Conservation (phyloP, 2,329 filamentous ascomycete species). For the Stagonosporopsis cucurbitacearum region DNA sequence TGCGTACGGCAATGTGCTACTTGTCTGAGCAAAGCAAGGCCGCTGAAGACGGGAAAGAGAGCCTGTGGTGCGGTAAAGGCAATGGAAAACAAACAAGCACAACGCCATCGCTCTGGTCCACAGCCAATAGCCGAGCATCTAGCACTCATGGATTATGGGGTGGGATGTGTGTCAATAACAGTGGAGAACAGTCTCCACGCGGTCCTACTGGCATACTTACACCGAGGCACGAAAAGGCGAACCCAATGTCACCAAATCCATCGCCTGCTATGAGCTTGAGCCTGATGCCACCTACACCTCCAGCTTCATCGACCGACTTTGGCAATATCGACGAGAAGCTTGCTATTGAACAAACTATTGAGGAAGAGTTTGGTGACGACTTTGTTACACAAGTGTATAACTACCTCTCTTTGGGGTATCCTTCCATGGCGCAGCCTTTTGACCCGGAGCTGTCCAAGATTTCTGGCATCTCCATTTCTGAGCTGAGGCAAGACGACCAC, state of each 20-base stretch:
- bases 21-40: conserved; percentile 57
- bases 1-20: conserved; percentile 57
- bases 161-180: conserved; percentile 66
- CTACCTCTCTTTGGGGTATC: conserved; percentile 92
- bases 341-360: conserved; percentile 55
- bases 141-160: conserved; percentile 75
- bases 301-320: conserved; percentile 47
- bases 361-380: conserved; percentile 75
- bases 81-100: conserved; percentile 40
- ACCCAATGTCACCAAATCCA: conserved; percentile 52
- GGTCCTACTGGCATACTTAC: conserved; percentile 60
- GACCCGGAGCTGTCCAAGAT: conserved; percentile 88
- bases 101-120: conserved; percentile 46
- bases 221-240: conserved; percentile 49
- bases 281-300: conserved; percentile 47
- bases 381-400: conserved; percentile 98
- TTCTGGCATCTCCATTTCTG: conserved; percentile 69
- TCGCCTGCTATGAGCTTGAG: conserved; percentile 41
- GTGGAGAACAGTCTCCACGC: conserved; percentile 48
- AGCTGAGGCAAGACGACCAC: conserved; percentile 75
- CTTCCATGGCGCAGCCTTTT: conserved; percentile 79
- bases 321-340: conserved; percentile 53
- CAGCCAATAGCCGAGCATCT: conserved; percentile 54
- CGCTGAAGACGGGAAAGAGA: conserved; percentile 55
- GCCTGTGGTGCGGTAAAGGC: conserved; percentile 63